These are phyloP conservation scores for Stagonosporopsis chrysanthemi DNA, from an alignment of 2,329 filamentous ascomycete species.

Conservation along the genomic window DNA sequence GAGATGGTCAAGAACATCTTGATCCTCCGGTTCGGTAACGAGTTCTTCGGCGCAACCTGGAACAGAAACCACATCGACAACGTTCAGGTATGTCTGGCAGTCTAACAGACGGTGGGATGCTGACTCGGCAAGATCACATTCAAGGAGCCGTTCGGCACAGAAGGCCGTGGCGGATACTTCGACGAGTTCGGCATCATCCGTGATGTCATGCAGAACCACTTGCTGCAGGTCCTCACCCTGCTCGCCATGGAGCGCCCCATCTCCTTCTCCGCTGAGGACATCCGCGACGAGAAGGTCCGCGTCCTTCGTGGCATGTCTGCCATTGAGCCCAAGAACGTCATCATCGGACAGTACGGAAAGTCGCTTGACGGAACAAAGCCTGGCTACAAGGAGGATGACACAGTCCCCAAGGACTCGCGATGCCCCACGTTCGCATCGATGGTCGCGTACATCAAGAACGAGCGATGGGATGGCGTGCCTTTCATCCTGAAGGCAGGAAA, in stretches of 20 bases:
- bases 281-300: constrained; percentile 97
- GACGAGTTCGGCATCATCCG: constrained; percentile 99
- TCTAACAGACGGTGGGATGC: neutral
- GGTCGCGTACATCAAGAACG: constrained; percentile 98
- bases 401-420: constrained; percentile 93
- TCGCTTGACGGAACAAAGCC: constrained; percentile 96
- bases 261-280: constrained; percentile 97
- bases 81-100: constrained; percentile 68
- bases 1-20: constrained; percentile 99
- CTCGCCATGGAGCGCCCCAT: constrained; percentile 98
- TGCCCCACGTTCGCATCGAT: constrained; percentile 98
- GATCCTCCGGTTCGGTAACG: constrained; percentile 96
- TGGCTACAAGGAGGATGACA: constrained; percentile 98
- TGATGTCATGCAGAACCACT: constrained; percentile 99
- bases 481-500: constrained; percentile 99
- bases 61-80: constrained; percentile 99
- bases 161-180: constrained; percentile 97
- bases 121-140: constrained; percentile 77
- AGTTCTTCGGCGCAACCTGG: constrained; percentile 98
- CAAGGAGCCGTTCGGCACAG: constrained; percentile 98
- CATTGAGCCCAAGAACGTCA: constrained; percentile 99
- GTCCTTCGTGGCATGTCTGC: constrained; percentile 91
- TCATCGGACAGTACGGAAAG: constrained; percentile 97
- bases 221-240: constrained; percentile 94
- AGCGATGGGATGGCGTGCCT: constrained; percentile 98